Base-by-base conservation (phyloP, 106 monocot genomes). In the Dioscorea dumetorum region DNA sequence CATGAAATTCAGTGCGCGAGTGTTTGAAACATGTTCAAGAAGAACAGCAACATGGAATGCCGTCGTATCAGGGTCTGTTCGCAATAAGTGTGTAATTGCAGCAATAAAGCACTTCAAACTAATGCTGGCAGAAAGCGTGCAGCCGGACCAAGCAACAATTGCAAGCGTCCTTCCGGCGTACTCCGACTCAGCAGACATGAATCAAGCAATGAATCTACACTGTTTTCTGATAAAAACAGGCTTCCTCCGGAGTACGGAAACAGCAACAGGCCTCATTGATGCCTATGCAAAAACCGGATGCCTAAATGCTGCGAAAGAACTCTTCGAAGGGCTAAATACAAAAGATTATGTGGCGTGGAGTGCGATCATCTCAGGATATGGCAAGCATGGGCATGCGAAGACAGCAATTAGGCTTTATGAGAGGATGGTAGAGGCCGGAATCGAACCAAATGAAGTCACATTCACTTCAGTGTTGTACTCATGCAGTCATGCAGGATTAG, bases 331-430 rank as follows among this genome's bases (percentile, higher is more conserved):
- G 3, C 31, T 91, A 14, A 64, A 68, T 5, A 28, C 17, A 6
- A 95, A 83, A 69, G 90, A 95, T 48, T 62, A 75, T 18, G 73
- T 95, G 21, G 52, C 77, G 8, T 95, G 87, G 87, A 91, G 81
- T 49, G 70, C 91, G 5, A 79, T 95, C 22, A 91, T 95, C 57
- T 68, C 73, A 3, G 91, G 90, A 22, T 81, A 77, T 50, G 81
- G 78, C 22, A 72, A 49, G 73, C 78, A 84, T 24, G 88, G 88
- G 32, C 73, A 76, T 33, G 85, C 77, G 18, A 72, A 56, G 19
- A 72, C 56, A 1, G 92, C 85, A 15, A 78, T 91, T 15, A 31
- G 57, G 48, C 78, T 91, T 12, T 83, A 84, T 23, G 48, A 85
- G 67, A 62, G 71, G 49, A 95, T 91, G 94, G 31, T 80, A 49